Conservation (phyloP, 352 stramenopile genomes). For the Globisporangium acanthophoron region DNA sequence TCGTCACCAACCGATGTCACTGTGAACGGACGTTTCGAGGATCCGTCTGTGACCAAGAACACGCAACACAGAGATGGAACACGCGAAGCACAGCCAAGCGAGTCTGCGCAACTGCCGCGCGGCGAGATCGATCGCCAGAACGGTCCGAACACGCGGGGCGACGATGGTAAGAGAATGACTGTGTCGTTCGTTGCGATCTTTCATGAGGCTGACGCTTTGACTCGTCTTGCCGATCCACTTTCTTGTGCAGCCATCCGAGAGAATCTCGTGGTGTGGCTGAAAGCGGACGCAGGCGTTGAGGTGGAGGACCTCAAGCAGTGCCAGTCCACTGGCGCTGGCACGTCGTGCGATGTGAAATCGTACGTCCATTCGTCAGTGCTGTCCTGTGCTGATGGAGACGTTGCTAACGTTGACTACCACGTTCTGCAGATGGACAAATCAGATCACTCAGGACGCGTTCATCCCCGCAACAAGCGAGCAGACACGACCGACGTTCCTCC, state of each 20-base stretch:
- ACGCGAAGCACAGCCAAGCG: neutral
- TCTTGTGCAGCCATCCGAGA: conserved; percentile 20
- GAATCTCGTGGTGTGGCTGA: conserved; percentile 41
- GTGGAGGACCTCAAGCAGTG: conserved; percentile 33
- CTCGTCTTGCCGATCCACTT: neutral
- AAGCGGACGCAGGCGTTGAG: conserved; percentile 44
- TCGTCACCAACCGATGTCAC: neutral
- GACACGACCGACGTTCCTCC: conserved; percentile 6
- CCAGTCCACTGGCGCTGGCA: conserved; percentile 19
- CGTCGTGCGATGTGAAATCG: conserved; percentile 37
- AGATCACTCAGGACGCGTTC: conserved; percentile 16
- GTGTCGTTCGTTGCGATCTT: neutral
- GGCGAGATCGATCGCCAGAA: neutral
- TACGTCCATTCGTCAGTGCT: conserved; percentile 12
- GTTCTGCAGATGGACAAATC: conserved; percentile 30
- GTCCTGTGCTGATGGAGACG: neutral
- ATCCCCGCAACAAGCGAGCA: conserved; percentile 9
- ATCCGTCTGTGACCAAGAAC: neutral
- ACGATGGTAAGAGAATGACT: neutral
- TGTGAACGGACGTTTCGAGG: neutral
- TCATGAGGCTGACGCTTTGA: neutral
- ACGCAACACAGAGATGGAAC: neutral
- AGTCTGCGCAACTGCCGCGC: neutral
- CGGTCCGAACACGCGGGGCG: neutral
- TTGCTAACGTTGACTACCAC: neutral